Base-by-base conservation (phyloP, 179 eudicot species). In the Amaranthus tricolor region DNA sequence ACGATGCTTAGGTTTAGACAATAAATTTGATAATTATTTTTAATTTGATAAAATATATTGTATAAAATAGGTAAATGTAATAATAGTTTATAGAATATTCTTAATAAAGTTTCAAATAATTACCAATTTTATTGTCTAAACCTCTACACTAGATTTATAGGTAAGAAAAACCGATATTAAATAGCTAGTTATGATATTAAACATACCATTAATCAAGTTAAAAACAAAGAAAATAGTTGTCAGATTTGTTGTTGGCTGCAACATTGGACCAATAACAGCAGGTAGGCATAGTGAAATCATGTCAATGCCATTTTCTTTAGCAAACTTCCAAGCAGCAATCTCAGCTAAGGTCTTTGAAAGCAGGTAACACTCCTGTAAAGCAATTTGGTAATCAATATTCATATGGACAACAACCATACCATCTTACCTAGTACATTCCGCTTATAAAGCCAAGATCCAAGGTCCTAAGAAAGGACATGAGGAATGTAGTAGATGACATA, bases 331-430 rank as follows among this genome's bases (percentile, higher is more conserved):
- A 13, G 89, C 91, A 67, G 89, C 85, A 49, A 74, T 82, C 70
- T 88, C 91, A 7, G 91, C 86, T 71, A 88, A 81, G 5, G 85
- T 87, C 76, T 87, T 87, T 21, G 91, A 85, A 20, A 87, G 81
- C 17, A 80, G 16, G 77, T 87, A 87, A 84, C 86, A 76, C 5
- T 61, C 59, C 85, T 85, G 62, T 61, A 12, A 16, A 62, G 0
- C 40, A 24, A 31, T 31, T 31, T 31, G 40, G 40, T 31, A 31
- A 31, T 31, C 40, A 31, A 31, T 31, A 31, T 1, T 31, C 40
- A 31, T 31, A 31, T 31, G 40, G 2, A 31, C 1, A 31, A 31
- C 2, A 0, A 31, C 2, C 40, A 31, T 31, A 31, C 40, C 40
- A 31, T 31, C 2, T 1, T 31, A 31, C 40, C 40, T 3, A 1